These are phyloP conservation scores for Chrysoporthe austroafricana DNA, from an alignment of 2,329 filamentous ascomycete species.

Conservation along the genomic window DNA sequence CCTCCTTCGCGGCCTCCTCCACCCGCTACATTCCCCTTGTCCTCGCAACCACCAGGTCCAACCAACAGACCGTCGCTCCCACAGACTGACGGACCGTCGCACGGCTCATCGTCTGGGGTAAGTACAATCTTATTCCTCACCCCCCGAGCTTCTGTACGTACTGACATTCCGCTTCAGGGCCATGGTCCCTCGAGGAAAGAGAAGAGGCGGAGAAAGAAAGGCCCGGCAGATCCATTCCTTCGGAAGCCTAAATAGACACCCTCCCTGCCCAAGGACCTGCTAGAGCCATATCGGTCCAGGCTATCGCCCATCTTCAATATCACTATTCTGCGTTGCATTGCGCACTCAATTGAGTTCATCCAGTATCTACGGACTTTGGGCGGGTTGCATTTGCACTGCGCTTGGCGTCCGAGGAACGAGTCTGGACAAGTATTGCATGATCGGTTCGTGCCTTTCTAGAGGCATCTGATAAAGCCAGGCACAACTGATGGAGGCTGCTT, in stretches of 20 bases:
- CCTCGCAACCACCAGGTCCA: constrained; percentile 16
- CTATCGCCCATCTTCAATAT: too few relatives aligned
- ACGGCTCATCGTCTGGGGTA: constrained; percentile 15
- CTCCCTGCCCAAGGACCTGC: background rate
- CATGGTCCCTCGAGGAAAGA: background rate
- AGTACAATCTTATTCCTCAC: background rate
- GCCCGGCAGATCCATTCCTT: constrained; percentile 50
- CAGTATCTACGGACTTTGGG: background rate
- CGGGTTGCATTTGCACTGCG: background rate
- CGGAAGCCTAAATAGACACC: constrained; percentile 39
- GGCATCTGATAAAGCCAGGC: background rate
- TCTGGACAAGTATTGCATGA: background rate
- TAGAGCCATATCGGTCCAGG: background rate
- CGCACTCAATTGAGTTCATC: background rate
- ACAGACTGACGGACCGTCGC: constrained; percentile 15
- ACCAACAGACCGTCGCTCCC: constrained; percentile 28
- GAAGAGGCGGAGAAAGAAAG: constrained; percentile 40
- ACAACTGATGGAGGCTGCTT: background rate
- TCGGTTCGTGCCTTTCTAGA: background rate
- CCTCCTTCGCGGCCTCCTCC: constrained; percentile 50
- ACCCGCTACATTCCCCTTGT: constrained; percentile 21
- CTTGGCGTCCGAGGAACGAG: background rate
- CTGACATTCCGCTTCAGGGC: background rate
- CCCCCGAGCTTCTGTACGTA: too few relatives aligned
- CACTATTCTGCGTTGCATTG: background rate